Evolutionary conservation across 768 basidiomycete genomes (phyloP), one percentile per base, ranked within the genome.

Genomic region (Suillus bovinus): DNA sequence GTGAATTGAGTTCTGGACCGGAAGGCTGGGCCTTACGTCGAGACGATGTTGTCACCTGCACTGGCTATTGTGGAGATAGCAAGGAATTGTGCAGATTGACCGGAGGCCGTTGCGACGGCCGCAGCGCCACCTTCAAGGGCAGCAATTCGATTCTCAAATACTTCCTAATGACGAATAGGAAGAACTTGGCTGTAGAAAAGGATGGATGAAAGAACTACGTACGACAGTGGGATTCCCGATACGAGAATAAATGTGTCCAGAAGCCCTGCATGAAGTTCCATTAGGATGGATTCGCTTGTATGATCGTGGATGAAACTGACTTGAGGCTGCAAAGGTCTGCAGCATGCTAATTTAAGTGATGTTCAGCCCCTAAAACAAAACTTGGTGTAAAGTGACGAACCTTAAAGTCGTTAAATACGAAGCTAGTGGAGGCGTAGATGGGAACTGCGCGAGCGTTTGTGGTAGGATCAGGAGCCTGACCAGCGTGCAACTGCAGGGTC

Each of bases 111-210:
- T 0, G 86, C 77, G 0, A 89, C 76, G 2, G 87, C 88, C 0
- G 86, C 86, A 0, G 71, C 77, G 0, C 87, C 88, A 2, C 86
- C 85, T 64, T 89, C 88, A 14, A 90, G 79, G 0, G 84, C 84
- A 0, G 88, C 82, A 5, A 89, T 82, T 5, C 88, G 80, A 66
- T 82, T 82, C 72, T 89, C 88, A 58, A 89, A 87, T 5, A 88
- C 80, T 42, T 87, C 85, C 84, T 84, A 59, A 14, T n/a, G n/a
- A 17, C 17, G 5, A 14, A 44, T 1, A n/a, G n/a, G 14, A 16
- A 9, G 14, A 11, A 63, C 33, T 39, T 39, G 29, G 22, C 29
- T 31, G 10, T 36, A 17, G 10, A 14, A 22, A 14, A 17, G 7
- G 20, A 38, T 56, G 4, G 5, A 17, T 4, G 52, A 33, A 6